A percentile compares a stretch with the other conserved stretches of the same genome.
These are phyloP conservation scores for Candida gorgasii DNA, from an alignment of 805 yeast species.

Conservation along the genomic window DNA sequence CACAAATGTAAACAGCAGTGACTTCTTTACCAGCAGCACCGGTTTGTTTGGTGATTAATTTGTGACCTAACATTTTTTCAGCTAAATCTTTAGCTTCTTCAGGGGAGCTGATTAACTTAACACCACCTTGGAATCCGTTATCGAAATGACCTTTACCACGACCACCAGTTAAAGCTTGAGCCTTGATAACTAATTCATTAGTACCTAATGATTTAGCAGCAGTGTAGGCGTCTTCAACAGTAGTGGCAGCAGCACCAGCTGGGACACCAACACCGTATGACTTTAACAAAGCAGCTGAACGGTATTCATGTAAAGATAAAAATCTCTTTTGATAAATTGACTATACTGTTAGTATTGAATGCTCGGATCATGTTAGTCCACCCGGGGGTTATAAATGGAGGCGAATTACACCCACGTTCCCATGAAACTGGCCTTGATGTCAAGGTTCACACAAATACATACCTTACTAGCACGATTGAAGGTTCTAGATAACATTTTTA, in stretches of 20 bases:
- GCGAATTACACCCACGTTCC: not conserved
- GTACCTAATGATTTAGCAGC: slow-evolving; percentile 76
- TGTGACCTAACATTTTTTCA: slow-evolving; percentile 85
- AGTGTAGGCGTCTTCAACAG: slow-evolving; percentile 83
- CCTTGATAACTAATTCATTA: slow-evolving; percentile 90
- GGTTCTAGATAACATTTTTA: slow-evolving; percentile 42
- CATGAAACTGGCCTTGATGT: not conserved
- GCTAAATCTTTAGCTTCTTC: slow-evolving; percentile 87
- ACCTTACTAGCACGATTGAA: slow-evolving; percentile 45
- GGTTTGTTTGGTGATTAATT: slow-evolving; percentile 95
- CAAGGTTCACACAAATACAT: slow-evolving; percentile 22
- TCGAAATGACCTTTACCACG: slow-evolving; percentile 99
- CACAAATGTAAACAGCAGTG: slow-evolving; percentile 93
- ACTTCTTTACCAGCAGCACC: slow-evolving; percentile 97
- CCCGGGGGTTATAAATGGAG: not conserved
- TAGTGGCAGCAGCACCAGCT: slow-evolving; percentile 84
- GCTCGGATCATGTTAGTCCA: slow-evolving; percentile 4
- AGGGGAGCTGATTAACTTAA: slow-evolving; percentile 80
- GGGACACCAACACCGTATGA: slow-evolving; percentile 90
- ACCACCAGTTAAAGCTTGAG: slow-evolving; percentile 99
- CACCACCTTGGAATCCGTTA: slow-evolving; percentile 95
- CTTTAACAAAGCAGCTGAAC: slow-evolving; percentile 86
- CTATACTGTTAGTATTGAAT: slow-evolving; percentile 15
- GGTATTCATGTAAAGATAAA: slow-evolving; percentile 92
- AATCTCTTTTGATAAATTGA: slow-evolving; percentile 53